Evolutionary conservation across 176 grass and related monocot species (phyloP), one percentile per base, ranked within the genome.

Genomic region (Urochloa ruziziensis): DNA sequence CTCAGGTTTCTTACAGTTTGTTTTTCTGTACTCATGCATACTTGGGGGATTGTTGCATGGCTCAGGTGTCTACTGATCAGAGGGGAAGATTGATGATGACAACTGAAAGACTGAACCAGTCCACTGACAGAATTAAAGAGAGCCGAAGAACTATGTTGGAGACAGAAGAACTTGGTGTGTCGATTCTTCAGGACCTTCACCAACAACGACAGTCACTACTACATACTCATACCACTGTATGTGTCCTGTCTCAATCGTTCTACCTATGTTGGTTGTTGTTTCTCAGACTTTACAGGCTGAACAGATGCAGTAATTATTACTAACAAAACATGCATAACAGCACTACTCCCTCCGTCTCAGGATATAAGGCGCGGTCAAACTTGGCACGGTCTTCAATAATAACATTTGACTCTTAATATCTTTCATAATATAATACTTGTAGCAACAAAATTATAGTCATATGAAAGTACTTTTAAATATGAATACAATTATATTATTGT

Each of bases 131-230:
- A 79, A 84, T 94, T 70, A 91, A 91, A 80, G 88, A 97, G 79
- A 91, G 80, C 85, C 91, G 88, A 81, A 91, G 73, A 89, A 89
- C 88, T 83, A 89, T 92, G 75, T 81, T 97, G 29, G 92, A 94
- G 59, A 93, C 92, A 51, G 92, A 97, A 93, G 92, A 97, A 18
- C 86, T 94, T 75, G 92, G 92, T 67, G 92, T 88, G 32, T 93
- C 90, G 33, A 93, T 97, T 90, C 92, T 97, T 88, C 95, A 94
- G 83, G 92, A 94, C 46, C 92, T 94, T 78, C 95, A 94, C 85
- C 82, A 89, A 84, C 92, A 94, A 80, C 83, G 95, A 24, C 92
- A 97, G 71, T 97, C 95, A 52, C 92, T 97, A n/a, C 86, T 97
- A 63, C 95, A 97, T 85, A 81, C 95, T 49, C 92, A 97, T 68